phyloP scores from a whole-genome alignment of 2,329 filamentous ascomycete species.

The Trichoderma atroviride region DNA sequence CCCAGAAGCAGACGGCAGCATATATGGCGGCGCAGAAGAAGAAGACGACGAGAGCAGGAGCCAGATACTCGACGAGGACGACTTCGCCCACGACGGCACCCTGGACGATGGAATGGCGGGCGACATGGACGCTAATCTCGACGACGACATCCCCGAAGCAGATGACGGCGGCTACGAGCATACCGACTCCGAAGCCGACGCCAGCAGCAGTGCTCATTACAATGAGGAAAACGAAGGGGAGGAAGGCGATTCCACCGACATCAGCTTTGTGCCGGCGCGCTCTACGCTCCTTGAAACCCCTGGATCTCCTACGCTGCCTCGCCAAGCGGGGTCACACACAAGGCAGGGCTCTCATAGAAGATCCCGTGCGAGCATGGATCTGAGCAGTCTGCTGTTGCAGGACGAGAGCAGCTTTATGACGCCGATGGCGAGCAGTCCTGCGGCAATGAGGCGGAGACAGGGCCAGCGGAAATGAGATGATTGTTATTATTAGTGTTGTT shows the following conservation, averaged over 20 bases:
- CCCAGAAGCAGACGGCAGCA: slow-evolving; percentile 49
- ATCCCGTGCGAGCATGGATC: slow-evolving; percentile 55
- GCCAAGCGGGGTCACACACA: slow-evolving; percentile 33
- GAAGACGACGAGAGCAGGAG: slow-evolving; percentile 58
- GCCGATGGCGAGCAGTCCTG: slow-evolving; percentile 53
- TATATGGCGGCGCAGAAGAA: slow-evolving; percentile 58
- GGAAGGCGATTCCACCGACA: slow-evolving; percentile 32
- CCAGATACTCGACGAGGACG: slow-evolving; percentile 66
- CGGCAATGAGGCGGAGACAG: slow-evolving; percentile 35
- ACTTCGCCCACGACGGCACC: slow-evolving; percentile 47
- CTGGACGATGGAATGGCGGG: slow-evolving; percentile 35
- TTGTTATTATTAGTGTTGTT: neutral
- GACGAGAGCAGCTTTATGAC: slow-evolving; percentile 60
- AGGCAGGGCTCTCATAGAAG: slow-evolving; percentile 30
- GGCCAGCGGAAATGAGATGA: slow-evolving; percentile 17
- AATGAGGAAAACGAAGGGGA: slow-evolving; percentile 37
- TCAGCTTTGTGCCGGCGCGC: slow-evolving; percentile 46
- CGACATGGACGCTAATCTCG: slow-evolving; percentile 69
- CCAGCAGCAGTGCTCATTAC: slow-evolving; percentile 52
- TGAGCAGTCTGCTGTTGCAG: slow-evolving; percentile 58
- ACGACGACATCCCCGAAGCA: slow-evolving; percentile 70
- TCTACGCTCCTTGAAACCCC: slow-evolving; percentile 41
- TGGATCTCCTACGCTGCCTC: slow-evolving; percentile 43
- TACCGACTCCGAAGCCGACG: slow-evolving; percentile 71
- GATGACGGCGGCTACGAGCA: slow-evolving; percentile 71